Percentiles rank a stretch among this genome's conserved stretches.
These are phyloP conservation scores for Castanopsis chinensis DNA, from an alignment of 306 rosid species.

Conservation along the genomic window DNA sequence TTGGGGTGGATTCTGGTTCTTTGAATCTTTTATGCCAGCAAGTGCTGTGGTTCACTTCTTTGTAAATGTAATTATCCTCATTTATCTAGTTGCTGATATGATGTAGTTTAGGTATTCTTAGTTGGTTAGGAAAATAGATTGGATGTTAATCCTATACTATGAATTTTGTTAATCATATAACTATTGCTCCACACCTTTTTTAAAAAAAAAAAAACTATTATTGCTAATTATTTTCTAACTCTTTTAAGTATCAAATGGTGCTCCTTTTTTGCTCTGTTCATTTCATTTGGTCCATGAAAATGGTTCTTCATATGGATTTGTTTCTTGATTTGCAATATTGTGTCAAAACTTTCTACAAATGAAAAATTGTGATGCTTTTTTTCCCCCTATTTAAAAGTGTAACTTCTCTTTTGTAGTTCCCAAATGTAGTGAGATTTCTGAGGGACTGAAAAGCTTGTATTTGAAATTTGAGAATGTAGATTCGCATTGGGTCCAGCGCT, in stretches of 20 bases:
- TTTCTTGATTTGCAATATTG: not conserved
- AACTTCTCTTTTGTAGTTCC: not conserved
- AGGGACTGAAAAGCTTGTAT: not conserved
- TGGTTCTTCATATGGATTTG: not conserved
- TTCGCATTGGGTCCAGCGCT: not conserved
- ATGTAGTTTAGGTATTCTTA: not conserved
- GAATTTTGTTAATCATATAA: not conserved
- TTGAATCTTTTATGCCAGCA: not conserved
- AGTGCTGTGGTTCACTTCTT: not conserved
- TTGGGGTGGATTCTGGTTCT: not conserved
- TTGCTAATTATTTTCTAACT: not conserved
- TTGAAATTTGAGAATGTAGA: not conserved
- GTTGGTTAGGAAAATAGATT: not conserved
- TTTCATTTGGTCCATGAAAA: conserved; percentile 15
- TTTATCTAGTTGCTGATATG: not conserved
- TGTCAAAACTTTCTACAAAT: not conserved
- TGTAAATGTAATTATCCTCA: not conserved
- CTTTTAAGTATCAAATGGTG: not conserved
- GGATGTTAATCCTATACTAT: not conserved
- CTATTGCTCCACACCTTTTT: not conserved
- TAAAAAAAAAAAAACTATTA: too few species aligned
- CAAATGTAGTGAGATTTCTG: not conserved
- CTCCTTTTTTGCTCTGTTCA: not conserved
- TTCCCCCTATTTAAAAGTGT: not conserved
- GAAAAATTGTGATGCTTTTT: conserved; percentile 8